Evolutionary conservation across 305 asterid species (phyloP).

Genomic region (Solanum chacoense): DNA sequence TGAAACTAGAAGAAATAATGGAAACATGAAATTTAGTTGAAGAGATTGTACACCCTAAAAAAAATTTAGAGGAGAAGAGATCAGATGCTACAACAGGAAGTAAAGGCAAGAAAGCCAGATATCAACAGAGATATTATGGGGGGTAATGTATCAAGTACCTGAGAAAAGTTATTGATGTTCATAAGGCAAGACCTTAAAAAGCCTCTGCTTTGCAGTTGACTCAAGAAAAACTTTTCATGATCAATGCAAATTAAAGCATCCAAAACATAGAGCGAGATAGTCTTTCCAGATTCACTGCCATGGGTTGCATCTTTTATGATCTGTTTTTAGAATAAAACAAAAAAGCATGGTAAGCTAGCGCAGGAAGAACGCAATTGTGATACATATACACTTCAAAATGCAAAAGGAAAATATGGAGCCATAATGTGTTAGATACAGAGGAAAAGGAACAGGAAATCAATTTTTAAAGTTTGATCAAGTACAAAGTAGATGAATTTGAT

Average conservation of each 20-base stretch:
- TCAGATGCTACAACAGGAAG: not conserved
- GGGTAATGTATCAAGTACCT: constrained; percentile 31
- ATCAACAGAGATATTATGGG: not conserved
- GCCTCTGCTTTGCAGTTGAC: constrained; percentile 89
- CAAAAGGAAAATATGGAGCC: not conserved
- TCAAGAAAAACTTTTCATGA: constrained; percentile 76
- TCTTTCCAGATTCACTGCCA: constrained; percentile 80
- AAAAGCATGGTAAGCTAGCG: not conserved
- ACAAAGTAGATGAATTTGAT: not conserved
- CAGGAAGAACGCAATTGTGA: not conserved
- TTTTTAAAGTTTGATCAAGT: not conserved
- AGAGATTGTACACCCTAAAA: not conserved
- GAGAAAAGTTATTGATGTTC: constrained; percentile 66
- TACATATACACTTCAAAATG: not conserved
- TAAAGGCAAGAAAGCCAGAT: not conserved
- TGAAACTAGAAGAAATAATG: not conserved
- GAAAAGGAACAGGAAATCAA: not conserved
- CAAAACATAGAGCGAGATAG: constrained; percentile 61
- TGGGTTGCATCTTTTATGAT: constrained; percentile 84
- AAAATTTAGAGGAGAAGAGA: not conserved
- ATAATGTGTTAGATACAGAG: not conserved
- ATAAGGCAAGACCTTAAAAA: constrained; percentile 72
- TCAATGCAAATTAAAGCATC: constrained; percentile 81
- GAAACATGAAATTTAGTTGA: not conserved
- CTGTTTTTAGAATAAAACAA: constrained; percentile 24